These are phyloP conservation scores for Gastroboletus turbinatus DNA, from an alignment of 1,284 basidiomycete species.

Conservation along the genomic window DNA sequence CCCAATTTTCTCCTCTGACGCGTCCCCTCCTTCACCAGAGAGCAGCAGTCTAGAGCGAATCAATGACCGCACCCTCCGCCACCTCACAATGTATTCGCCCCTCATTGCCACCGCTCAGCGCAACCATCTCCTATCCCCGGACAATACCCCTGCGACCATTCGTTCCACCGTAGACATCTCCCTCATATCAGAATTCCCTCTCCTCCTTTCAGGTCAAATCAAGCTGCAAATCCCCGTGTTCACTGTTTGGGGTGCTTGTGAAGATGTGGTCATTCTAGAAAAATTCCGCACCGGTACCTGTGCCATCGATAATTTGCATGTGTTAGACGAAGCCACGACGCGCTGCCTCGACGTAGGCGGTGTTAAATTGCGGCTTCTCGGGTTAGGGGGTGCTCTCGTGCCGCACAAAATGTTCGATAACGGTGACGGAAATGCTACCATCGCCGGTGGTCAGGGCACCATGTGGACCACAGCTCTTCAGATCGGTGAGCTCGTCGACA, in stretches of 20 bases:
- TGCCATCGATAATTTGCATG: slow-evolving; percentile 81
- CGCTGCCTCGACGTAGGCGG: slow-evolving; percentile 90
- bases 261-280: slow-evolving; percentile 92
- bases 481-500: slow-evolving; percentile 97
- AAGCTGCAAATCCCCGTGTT: slow-evolving; percentile 91
- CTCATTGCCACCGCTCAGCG: slow-evolving; percentile 85
- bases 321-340: slow-evolving; percentile 94
- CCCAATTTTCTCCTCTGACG: slow-evolving; percentile 13
- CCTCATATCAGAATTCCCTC: slow-evolving; percentile 91
- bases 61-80: slow-evolving; percentile 92
- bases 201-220: slow-evolving; percentile 85
- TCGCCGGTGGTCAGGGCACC: slow-evolving; percentile 95
- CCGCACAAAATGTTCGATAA: slow-evolving; percentile 98
- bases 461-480: slow-evolving; percentile 99
- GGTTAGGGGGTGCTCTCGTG: slow-evolving; percentile 93
- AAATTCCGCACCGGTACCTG: slow-evolving; percentile 86
- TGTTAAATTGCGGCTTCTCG: slow-evolving; percentile 89
- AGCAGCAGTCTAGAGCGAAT: slow-evolving; percentile 82
- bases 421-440: slow-evolving; percentile 91
- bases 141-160: slow-evolving; percentile 60
- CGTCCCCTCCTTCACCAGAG: slow-evolving; percentile 47
- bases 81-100: slow-evolving; percentile 97
- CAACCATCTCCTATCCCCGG: slow-evolving; percentile 70
- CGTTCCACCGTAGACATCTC: slow-evolving; percentile 68
- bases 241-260: slow-evolving; percentile 97